Base-by-base conservation (phyloP, 169 alveolate species). In the Amoebophrya sp. region DNA sequence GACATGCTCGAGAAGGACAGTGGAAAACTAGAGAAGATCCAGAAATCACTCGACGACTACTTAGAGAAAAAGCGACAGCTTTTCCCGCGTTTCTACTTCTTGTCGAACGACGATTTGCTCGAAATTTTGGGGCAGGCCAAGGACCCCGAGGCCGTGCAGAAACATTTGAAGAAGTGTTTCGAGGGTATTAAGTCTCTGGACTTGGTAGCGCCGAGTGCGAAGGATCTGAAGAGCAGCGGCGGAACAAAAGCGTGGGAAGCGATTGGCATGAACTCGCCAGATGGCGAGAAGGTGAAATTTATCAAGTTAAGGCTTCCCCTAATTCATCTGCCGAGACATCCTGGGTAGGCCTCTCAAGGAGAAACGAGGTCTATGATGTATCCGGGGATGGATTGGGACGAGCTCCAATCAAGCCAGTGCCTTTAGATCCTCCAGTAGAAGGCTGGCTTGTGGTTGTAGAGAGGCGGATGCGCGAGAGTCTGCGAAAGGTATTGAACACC, bases 1-100 rank as follows among this genome's bases (percentile, higher is more conserved):
- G 93, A 91, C n/a, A 92, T 41, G 36, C 92, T 94, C 26, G 91
- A 78, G 78, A 91, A 89, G 23, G 90, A 90, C 93, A 90, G 40
- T 24, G 92, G 76, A 40, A 89, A 95, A 90, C 95, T 97, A 90
- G 99, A 98, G 89, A 96, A 95, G 83, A 97, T 97, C 90, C 97
- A 97, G 94, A 98, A 97, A 95, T 96, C 97, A 90, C 95, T 98
- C 29, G 98, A 97, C 94, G 97, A 97, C 93, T 97, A 96, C 95
- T 94, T 98, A 77, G 98, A 97, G 95, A 96, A 95, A 94, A 97
- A 97, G 96, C 95, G 99, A 95, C 95, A 93, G 78, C 94, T 93
- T 83, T 98, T 98, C 96, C 99, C 99, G 39, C 96, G 99, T 91
- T 98, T 98, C 95, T 98, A 97, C 95, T 97, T 98, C 95, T 95